Evolutionary conservation across 257 asterid genomes (phyloP).

Genomic region (Solanum chmielewskii): DNA sequence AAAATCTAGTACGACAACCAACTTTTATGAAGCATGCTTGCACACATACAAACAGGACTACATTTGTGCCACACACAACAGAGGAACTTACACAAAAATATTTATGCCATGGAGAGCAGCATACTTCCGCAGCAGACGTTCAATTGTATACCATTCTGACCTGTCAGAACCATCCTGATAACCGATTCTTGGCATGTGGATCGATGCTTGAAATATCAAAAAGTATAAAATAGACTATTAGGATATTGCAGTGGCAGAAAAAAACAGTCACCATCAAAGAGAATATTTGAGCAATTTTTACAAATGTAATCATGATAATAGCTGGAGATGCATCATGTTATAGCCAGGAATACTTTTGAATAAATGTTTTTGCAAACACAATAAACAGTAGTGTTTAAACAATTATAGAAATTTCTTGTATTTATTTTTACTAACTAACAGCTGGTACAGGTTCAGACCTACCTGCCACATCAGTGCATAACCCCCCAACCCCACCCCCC

Average conservation of each 20-base stretch:
- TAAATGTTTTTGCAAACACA: not conserved
- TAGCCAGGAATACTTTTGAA: not conserved
- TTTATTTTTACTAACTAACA: not conserved
- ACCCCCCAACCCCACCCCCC: not conserved
- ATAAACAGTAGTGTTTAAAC: not conserved
- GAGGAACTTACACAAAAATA: conserved; percentile 64
- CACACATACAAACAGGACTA: not conserved
- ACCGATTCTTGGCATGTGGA: conserved; percentile 90
- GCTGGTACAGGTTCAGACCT: not conserved
- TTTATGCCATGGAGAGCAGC: conserved; percentile 52
- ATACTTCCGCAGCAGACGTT: conserved; percentile 76
- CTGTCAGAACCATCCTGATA: conserved; percentile 69
- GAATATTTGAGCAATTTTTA: not conserved
- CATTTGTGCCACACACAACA: not conserved
- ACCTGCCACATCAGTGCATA: not conserved
- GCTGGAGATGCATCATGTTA: not conserved
- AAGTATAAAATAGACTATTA: not conserved
- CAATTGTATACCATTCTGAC: conserved; percentile 87
- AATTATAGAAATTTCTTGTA: not conserved
- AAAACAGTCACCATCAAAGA: not conserved
- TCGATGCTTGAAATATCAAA: conserved; percentile 47
- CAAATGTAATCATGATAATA: not conserved
- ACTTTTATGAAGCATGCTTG: not conserved
- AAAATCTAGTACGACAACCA: not conserved
- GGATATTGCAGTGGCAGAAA: not conserved